Evolutionary conservation across 2,329 filamentous ascomycete species (phyloP).

Genomic region (Hypoxylon sp.): DNA sequence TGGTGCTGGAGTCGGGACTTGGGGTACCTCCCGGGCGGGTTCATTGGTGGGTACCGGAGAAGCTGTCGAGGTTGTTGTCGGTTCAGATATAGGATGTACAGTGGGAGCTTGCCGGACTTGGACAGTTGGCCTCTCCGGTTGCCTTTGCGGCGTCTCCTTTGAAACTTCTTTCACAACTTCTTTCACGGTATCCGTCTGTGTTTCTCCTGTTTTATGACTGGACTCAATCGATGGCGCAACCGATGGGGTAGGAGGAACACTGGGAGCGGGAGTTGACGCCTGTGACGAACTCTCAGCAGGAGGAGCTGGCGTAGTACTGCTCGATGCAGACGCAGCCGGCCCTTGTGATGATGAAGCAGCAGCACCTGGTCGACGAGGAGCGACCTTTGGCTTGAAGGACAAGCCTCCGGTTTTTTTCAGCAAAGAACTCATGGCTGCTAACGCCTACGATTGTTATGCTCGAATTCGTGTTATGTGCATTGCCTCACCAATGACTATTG

Average conservation of each 20-base stretch:
- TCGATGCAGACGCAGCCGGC: constrained; percentile 43
- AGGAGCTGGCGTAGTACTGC: constrained; percentile 46
- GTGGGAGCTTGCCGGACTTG: constrained; percentile 14
- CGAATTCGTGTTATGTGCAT: constrained; percentile 31
- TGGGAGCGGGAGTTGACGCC: constrained; percentile 43
- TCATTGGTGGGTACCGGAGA: constrained; percentile 22
- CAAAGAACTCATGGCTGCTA: constrained; percentile 70
- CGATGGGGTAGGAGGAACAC: constrained; percentile 33
- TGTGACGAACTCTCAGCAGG: constrained; percentile 46
- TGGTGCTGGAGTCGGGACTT: constrained; percentile 17
- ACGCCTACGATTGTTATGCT: constrained; percentile 39
- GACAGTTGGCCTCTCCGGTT: constrained; percentile 12
- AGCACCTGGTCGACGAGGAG: constrained; percentile 67
- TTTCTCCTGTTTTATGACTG: constrained; percentile 10
- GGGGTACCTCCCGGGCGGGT: constrained; percentile 13
- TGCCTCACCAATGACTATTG: constrained; percentile 7
- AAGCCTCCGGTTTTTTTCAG: constrained; percentile 75
- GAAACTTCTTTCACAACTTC: constrained; percentile 23
- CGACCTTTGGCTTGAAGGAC: constrained; percentile 78
- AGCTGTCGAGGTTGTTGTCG: constrained; percentile 24
- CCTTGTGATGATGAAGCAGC: constrained; percentile 52
- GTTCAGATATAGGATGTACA: constrained; percentile 22
- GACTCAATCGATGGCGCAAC: constrained; percentile 38
- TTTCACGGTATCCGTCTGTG: constrained; percentile 17
- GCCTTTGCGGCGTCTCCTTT: constrained; percentile 8